A percentile compares a stretch with the other conserved stretches of the same genome.
These are phyloP conservation scores for Candida orba DNA, from an alignment of 805 yeast genomes.

Conservation along the genomic window DNA sequence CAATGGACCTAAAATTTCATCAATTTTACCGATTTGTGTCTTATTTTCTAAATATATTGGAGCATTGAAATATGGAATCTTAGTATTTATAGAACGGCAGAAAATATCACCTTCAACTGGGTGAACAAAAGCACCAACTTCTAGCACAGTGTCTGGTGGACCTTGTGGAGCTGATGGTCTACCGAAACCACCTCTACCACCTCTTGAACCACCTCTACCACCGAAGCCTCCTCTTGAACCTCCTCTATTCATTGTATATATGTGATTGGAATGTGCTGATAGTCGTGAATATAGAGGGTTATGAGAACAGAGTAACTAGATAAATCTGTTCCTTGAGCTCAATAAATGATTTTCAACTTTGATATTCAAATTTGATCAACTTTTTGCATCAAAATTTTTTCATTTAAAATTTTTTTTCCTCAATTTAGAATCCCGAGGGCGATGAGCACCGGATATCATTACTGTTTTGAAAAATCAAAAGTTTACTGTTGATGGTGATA, in stretches of 20 bases:
- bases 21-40: conserved; percentile 94
- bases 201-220: conserved; percentile 39
- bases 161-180: conserved; percentile 78
- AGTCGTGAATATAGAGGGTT: neutral
- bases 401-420: neutral
- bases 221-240: conserved; percentile 42
- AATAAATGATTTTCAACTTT: neutral
- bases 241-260: conserved; percentile 34
- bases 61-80: conserved; percentile 97
- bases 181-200: conserved; percentile 51
- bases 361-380: neutral
- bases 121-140: conserved; percentile 90
- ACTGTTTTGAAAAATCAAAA: too few relatives aligned
- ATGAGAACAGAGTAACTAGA: neutral
- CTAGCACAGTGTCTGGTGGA: conserved; percentile 92
- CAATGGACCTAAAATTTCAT: conserved; percentile 94
- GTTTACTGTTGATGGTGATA: too few relatives aligned
- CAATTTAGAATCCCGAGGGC: conserved; percentile 3
- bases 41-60: conserved; percentile 96
- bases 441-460: neutral
- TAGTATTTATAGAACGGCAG: conserved; percentile 89
- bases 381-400: conserved; percentile 2
- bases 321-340: neutral
- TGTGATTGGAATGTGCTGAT: neutral
- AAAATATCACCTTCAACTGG: conserved; percentile 96